A percentile compares a stretch with the other conserved stretches of the same genome.
Conservation (phyloP, 1,284 basidiomycete genomes). For the Rhizoctonia solani region DNA sequence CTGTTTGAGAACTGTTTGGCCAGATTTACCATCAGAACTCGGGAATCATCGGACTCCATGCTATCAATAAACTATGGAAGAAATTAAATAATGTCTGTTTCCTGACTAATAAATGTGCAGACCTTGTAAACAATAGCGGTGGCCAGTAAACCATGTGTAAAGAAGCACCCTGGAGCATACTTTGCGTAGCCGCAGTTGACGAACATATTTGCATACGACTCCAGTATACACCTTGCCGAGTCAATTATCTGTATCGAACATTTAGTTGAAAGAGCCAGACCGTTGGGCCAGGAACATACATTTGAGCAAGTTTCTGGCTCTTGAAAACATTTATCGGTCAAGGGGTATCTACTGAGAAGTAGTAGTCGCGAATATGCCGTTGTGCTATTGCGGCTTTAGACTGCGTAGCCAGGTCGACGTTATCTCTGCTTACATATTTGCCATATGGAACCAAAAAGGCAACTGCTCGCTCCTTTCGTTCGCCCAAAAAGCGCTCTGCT, state of each 20-base stretch:
- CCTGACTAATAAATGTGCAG: not conserved
- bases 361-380: conserved; percentile 18
- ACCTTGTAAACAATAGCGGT: conserved; percentile 13
- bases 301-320: not conserved
- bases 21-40: not conserved
- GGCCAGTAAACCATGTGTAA: conserved; percentile 10
- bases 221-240: conserved; percentile 6
- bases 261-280: not conserved
- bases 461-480: not conserved
- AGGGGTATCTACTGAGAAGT: not conserved
- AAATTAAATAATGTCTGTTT: not conserved
- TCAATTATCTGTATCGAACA: conserved; percentile 7
- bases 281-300: not conserved
- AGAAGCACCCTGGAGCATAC: conserved; percentile 20
- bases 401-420: not conserved
- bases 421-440: conserved; percentile 5
- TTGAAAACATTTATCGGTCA: not conserved
- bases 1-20: conserved; percentile 1
- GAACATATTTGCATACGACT: conserved; percentile 4
- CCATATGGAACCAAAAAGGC: conserved; percentile 10
- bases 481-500: not conserved
- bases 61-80: not conserved
- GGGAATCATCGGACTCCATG: not conserved
- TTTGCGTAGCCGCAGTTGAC: not conserved
- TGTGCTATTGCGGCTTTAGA: not conserved